Evolutionary conservation across 129 eudicot genomes (phyloP), one percentile per base, ranked within the genome.

Genomic region (Flaveria ramosissima): DNA sequence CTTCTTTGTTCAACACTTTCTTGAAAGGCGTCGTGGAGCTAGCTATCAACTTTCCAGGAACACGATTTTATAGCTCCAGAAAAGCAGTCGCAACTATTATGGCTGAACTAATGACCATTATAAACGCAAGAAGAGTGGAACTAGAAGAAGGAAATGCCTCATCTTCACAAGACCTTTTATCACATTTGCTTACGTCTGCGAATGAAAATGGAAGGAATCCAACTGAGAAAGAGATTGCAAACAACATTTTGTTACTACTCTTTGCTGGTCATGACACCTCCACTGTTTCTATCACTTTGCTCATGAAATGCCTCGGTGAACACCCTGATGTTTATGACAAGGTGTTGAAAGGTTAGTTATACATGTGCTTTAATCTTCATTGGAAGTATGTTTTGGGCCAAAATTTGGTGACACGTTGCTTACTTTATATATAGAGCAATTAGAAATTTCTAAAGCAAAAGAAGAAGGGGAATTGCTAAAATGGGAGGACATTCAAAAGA

Each of bases 401-500:
- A 1, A 23, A 0, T 23, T 23, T 23, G 26, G 26, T 23, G 26
- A 23, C 26, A 23, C 1, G 26, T 23, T 23, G 26, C 26, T 0
- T 23, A 23, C 1, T 1, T 23, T 65, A 16, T 16, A 86, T 65
- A 16, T 16, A 86, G 94, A 89, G 66, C 89, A 84, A 63, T 51
- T 56, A 21, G 89, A 84, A 10, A 86, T 88, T 41, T 82, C 55
- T 14, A 56, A 82, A 30, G 72, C 76, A 0, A 88, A 85, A 63
- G 83, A 27, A 72, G 56, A 16, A 9, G 83, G 85, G 30, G 86
- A 76, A 36, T 30, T 71, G 47, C 60, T 85, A 23, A 50, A 79
- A 39, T 86, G 91, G 91, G 84, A 86, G 7, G 91, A 89, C 47
- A 72, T 86, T 12, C 88, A 83, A 63, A 89, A 86, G 73, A 89